A percentile compares a stretch with the other conserved stretches of the same genome.
phyloP scores from a whole-genome alignment of 1,284 basidiomycete genomes.

The Rhodotorula sp. region DNA sequence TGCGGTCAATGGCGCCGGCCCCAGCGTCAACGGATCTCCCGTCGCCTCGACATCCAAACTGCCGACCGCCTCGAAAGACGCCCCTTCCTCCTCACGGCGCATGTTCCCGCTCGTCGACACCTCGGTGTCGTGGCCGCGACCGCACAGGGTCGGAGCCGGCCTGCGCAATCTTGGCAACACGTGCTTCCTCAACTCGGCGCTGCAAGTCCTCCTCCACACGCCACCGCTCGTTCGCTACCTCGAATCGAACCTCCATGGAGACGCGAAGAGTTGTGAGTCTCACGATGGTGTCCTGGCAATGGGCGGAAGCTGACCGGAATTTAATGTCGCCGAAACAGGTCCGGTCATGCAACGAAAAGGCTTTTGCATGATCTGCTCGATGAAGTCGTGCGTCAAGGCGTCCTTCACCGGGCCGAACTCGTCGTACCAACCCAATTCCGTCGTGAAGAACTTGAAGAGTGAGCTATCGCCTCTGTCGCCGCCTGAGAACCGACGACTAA shows the following conservation, averaged over 20 bases:
- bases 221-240: slow-evolving; percentile 75
- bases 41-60: slow-evolving; percentile 14
- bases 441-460: slow-evolving; percentile 42
- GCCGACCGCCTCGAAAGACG: background rate
- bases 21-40: slow-evolving; percentile 2
- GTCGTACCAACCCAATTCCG: slow-evolving; percentile 29
- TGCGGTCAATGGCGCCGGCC: background rate
- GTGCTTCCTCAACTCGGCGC: slow-evolving; percentile 92
- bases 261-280: slow-evolving; percentile 57
- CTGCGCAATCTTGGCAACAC: slow-evolving; percentile 92
- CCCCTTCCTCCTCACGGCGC: background rate
- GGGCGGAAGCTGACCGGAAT: background rate
- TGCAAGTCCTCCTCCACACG: slow-evolving; percentile 93
- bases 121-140: slow-evolving; percentile 42
- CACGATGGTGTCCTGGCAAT: slow-evolving; percentile 6
- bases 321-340: slow-evolving; percentile 28
- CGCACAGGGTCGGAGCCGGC: slow-evolving; percentile 60
- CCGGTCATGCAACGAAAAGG: slow-evolving; percentile 43
- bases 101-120: slow-evolving; percentile 34
- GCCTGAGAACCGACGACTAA: background rate
- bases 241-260: slow-evolving; percentile 48
- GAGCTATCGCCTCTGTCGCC: slow-evolving; percentile 9
- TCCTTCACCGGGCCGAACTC: slow-evolving; percentile 45
- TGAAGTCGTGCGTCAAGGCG: slow-evolving; percentile 60
- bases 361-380: slow-evolving; percentile 76